Percentiles rank a stretch among this genome's conserved stretches.
Evolutionary conservation across 345 rosid genomes (phyloP).

Genomic region (Citrus australasica): DNA sequence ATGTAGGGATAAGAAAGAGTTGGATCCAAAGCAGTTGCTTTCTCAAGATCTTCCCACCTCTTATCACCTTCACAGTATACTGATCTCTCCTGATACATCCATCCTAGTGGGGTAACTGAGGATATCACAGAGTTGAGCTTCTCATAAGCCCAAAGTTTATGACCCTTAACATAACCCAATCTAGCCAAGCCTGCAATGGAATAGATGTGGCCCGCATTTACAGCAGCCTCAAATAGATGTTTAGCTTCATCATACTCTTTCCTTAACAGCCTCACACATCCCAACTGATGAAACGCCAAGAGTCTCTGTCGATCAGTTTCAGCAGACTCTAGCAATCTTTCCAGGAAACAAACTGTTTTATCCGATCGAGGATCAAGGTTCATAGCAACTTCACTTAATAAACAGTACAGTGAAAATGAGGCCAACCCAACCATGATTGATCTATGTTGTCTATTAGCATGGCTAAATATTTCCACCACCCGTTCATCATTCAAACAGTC

Average conservation of each 20-base stretch:
- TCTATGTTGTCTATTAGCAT: constrained; percentile 51
- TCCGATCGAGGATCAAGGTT: constrained; percentile 67
- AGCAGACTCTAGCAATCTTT: constrained; percentile 64
- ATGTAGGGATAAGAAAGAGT: constrained; percentile 94
- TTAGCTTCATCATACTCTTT: constrained; percentile 85
- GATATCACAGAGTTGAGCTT: constrained; percentile 76
- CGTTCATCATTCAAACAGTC: constrained; percentile 69
- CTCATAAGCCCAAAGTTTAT: constrained; percentile 61
- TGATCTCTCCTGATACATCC: constrained; percentile 99
- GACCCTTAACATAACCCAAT: constrained; percentile 61
- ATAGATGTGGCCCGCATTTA: constrained; percentile 68
- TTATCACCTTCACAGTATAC: constrained; percentile 73
- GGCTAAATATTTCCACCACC: constrained; percentile 60
- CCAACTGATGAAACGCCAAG: constrained; percentile 88
- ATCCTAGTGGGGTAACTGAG: constrained; percentile 62
- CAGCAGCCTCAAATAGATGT: constrained; percentile 60
- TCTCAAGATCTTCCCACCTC: constrained; percentile 80
- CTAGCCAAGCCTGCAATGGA: constrained; percentile 90
- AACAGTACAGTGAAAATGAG: constrained; percentile 72
- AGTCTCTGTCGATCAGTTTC: constrained; percentile 64
- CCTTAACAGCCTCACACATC: constrained; percentile 77
- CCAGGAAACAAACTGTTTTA: constrained; percentile 61
- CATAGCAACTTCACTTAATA: constrained; percentile 86
- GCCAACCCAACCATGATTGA: constrained; percentile 78
- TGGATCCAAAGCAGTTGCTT: constrained; percentile 85